A percentile compares a stretch with the other conserved stretches of the same genome.
Conservation (phyloP, 2,329 filamentous ascomycete genomes). For the Fusarium sp. region DNA sequence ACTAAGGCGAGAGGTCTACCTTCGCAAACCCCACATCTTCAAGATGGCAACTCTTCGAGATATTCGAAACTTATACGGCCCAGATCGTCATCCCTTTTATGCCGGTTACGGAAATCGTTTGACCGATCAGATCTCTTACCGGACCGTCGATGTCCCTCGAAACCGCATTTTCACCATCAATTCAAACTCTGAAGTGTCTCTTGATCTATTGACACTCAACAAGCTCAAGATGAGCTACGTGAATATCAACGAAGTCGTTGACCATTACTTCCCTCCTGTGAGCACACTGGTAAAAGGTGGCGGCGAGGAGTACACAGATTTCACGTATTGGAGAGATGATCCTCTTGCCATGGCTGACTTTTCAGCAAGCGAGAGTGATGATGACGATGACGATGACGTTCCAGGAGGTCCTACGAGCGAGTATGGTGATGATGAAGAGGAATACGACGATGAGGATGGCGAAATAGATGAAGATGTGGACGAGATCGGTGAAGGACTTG, state of each 20-base stretch:
- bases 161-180: conserved; percentile 99
- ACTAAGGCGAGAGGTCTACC: conserved; percentile 87
- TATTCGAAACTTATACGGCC: conserved; percentile 86
- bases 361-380: conserved; percentile 76
- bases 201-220: conserved; percentile 89
- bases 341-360: conserved; percentile 89
- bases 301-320: conserved; percentile 95
- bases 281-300: conserved; percentile 86
- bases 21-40: conserved; percentile 97
- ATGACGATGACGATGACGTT: conserved; percentile 61
- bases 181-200: conserved; percentile 91
- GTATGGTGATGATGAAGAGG: conserved; percentile 56
- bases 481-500: conserved; percentile 47
- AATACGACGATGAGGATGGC: conserved; percentile 54
- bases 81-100: conserved; percentile 85
- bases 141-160: conserved; percentile 92
- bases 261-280: conserved; percentile 96
- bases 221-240: conserved; percentile 97
- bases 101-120: conserved; percentile 96
- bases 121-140: conserved; percentile 95
- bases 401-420: conserved; percentile 57
- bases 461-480: conserved; percentile 53
- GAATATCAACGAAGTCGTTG: conserved; percentile 94
- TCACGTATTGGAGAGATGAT: conserved; percentile 91
- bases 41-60: conserved; percentile 98